Percentiles rank a stretch among this genome's conserved stretches.
Conservation (phyloP, 257 asterid species). For the Leonotis leonurus region DNA sequence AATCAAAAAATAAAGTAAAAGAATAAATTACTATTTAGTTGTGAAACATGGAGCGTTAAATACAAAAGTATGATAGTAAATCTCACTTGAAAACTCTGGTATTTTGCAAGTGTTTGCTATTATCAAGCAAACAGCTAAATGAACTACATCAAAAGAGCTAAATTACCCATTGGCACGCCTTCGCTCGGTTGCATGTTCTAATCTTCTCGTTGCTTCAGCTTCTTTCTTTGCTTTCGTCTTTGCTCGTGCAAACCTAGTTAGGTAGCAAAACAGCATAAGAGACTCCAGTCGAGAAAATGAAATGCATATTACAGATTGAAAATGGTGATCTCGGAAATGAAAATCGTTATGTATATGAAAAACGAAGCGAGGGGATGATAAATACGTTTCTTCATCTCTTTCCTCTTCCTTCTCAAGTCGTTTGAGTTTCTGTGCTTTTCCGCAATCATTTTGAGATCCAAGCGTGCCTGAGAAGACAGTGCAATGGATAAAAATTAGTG, state of each 20-base stretch:
- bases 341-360: background rate
- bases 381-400: constrained; percentile 49
- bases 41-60: too few species aligned
- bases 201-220: constrained; percentile 22
- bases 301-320: background rate
- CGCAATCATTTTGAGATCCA: constrained; percentile 43
- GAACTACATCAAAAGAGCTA: too few species aligned
- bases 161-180: too few species aligned
- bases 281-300: background rate
- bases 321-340: background rate
- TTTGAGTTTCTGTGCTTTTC: constrained; percentile 34
- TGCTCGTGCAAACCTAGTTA: constrained; percentile 44
- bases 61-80: too few species aligned
- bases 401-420: constrained; percentile 40
- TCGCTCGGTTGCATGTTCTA: background rate
- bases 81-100: too few species aligned
- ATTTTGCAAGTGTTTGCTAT: too few species aligned
- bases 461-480: constrained; percentile 27
- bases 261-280: constrained; percentile 6
- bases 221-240: constrained; percentile 37
- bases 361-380: background rate
- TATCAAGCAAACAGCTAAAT: too few species aligned
- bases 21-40: too few species aligned
- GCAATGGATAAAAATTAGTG: background rate
- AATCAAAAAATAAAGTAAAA: too few species aligned